phyloP scores from a whole-genome alignment of 2,329 filamentous ascomycete species.

The Monosporascus sp. region DNA sequence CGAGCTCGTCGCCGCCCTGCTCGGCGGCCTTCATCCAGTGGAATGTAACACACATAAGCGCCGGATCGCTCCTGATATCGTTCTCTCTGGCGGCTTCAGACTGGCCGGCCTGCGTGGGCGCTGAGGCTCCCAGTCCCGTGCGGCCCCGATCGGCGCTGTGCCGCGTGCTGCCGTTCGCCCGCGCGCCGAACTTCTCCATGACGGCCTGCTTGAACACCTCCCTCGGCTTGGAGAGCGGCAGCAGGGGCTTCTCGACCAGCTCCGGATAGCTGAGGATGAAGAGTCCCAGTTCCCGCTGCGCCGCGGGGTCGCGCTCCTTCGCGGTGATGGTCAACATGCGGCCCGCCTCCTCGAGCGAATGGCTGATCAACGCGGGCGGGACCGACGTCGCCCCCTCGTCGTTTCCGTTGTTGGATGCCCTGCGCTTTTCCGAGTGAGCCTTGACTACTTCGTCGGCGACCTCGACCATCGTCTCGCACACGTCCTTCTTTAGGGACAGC shows the following conservation, averaged over 20 bases:
- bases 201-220: conserved; percentile 89
- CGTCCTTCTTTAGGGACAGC: conserved; percentile 80
- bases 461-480: conserved; percentile 79
- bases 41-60: conserved; percentile 87
- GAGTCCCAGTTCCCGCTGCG: conserved; percentile 87
- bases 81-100: conserved; percentile 32
- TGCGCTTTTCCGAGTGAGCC: conserved; percentile 61
- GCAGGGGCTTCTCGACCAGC: conserved; percentile 70
- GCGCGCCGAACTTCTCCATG: conserved; percentile 61
- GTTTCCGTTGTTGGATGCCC: conserved; percentile 32
- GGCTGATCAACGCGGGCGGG: conserved; percentile 44
- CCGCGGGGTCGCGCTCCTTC: conserved; percentile 82
- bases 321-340: conserved; percentile 90
- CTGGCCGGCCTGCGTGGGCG: conserved; percentile 19
- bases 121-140: conserved; percentile 20
- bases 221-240: conserved; percentile 76
- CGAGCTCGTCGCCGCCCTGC: conserved; percentile 78
- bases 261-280: conserved; percentile 92
- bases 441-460: conserved; percentile 65
- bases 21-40: conserved; percentile 96
- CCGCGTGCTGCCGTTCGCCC: conserved; percentile 27
- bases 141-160: conserved; percentile 25
- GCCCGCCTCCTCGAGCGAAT: conserved; percentile 74
- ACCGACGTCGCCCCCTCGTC: conserved; percentile 34
- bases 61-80: conserved; percentile 67